These are phyloP conservation scores for Aspergillus homomorphus DNA, from an alignment of 495 filamentous ascomycete species.

Conservation along the genomic window DNA sequence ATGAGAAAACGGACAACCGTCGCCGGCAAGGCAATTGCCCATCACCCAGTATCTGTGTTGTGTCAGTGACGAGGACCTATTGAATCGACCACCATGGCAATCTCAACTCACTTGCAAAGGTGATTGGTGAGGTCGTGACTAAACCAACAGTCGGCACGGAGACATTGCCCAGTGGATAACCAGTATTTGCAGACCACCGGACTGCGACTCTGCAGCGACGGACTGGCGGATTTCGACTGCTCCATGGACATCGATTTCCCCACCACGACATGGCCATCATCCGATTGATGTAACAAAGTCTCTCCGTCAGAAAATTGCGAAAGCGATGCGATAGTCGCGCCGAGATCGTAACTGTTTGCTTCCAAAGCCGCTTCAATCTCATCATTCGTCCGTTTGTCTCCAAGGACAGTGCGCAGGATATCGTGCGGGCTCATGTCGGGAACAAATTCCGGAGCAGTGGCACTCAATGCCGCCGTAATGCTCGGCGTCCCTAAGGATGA, in stretches of 20 bases:
- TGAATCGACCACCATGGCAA: background rate
- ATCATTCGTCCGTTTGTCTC: conserved; percentile 83
- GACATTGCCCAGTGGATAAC: conserved; percentile 85
- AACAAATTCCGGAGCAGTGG: conserved; percentile 75
- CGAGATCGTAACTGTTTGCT: conserved; percentile 87
- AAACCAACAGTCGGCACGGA: conserved; percentile 93
- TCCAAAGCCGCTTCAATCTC: conserved; percentile 90
- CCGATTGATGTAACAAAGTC: conserved; percentile 25
- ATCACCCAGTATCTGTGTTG: conserved; percentile 83
- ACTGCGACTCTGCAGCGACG: conserved; percentile 65
- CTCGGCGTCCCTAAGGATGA: conserved; percentile 67
- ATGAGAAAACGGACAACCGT: conserved; percentile 95
- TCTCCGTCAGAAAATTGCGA: conserved; percentile 58
- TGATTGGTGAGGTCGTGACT: conserved; percentile 94
- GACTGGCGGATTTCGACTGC: conserved; percentile 68
- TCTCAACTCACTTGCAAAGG: conserved; percentile 88
- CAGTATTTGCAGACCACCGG: conserved; percentile 95
- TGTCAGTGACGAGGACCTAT: conserved; percentile 6
- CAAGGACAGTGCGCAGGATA: conserved; percentile 92
- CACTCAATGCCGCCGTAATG: conserved; percentile 63
- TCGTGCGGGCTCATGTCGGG: conserved; percentile 98
- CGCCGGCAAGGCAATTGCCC: conserved; percentile 92
- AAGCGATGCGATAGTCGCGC: conserved; percentile 79
- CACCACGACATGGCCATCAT: conserved; percentile 62
- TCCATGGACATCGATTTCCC: conserved; percentile 85